Evolutionary conservation across 257 asterid species (phyloP).

Genomic region (Solanum lignicaule): DNA sequence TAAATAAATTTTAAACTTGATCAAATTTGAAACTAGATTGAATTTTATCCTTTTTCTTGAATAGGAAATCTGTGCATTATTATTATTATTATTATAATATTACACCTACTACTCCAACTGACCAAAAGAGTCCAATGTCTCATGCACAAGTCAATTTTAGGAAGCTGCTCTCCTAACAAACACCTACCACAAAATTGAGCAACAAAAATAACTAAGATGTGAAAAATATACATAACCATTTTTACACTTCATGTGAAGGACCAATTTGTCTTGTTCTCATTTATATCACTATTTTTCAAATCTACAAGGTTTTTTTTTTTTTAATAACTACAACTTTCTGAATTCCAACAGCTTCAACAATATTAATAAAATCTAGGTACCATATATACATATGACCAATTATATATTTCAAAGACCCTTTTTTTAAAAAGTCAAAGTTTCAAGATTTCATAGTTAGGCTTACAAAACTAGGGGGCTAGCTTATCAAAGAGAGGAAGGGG

Average conservation of each 20-base stretch:
- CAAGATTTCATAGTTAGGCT: too few species aligned
- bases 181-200: background rate
- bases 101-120: background rate
- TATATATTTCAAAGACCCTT: too few species aligned
- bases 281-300: background rate
- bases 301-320: background rate
- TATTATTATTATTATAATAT: background rate
- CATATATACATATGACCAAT: background rate
- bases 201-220: background rate
- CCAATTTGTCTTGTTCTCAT: background rate
- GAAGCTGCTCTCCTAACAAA: background rate
- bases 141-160: background rate
- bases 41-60: background rate
- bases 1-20: background rate
- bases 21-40: background rate
- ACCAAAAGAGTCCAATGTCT: background rate
- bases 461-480: too few species aligned
- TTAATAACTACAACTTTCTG: background rate
- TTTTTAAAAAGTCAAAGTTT: too few species aligned
- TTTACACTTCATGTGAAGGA: background rate
- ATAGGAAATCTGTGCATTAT: background rate
- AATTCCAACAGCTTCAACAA: background rate
- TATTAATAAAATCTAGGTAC: background rate
- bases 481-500: too few species aligned
- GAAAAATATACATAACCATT: background rate